These are phyloP conservation scores for Phytopythium boreale DNA, from an alignment of 352 stramenopile genomes.

Conservation along the genomic window DNA sequence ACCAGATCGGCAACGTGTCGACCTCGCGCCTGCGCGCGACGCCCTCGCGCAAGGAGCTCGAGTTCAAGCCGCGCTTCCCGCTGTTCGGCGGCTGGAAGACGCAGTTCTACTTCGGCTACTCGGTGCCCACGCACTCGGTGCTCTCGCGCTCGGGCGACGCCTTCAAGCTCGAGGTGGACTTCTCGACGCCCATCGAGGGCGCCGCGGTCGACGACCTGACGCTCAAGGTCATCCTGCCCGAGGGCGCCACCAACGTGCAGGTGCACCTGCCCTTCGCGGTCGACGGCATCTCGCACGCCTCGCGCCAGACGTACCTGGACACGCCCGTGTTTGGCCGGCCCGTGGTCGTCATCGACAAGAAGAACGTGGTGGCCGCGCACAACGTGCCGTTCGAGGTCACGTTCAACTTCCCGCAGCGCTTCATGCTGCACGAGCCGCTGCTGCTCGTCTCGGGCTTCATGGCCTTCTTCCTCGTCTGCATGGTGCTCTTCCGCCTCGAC, in stretches of 20 bases:
- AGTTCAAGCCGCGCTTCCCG: slow-evolving; percentile 84
- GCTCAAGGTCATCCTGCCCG: slow-evolving; percentile 85
- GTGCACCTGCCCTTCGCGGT: slow-evolving; percentile 74
- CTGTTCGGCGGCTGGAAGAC: slow-evolving; percentile 89
- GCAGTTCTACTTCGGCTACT: slow-evolving; percentile 89
- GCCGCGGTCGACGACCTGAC: slow-evolving; percentile 82
- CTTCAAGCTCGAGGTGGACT: slow-evolving; percentile 85
- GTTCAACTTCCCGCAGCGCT: slow-evolving; percentile 76
- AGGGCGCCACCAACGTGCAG: slow-evolving; percentile 78
- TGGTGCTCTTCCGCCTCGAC: slow-evolving; percentile 82
- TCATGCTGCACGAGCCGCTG: slow-evolving; percentile 87
- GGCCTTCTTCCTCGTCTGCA: slow-evolving; percentile 82
- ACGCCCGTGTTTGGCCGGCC: slow-evolving; percentile 72
- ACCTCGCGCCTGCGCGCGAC: slow-evolving; percentile 68
- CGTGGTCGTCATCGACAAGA: slow-evolving; percentile 79
- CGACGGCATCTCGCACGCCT: slow-evolving; percentile 49
- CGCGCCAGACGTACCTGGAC: slow-evolving; percentile 85
- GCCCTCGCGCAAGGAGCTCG: slow-evolving; percentile 55
- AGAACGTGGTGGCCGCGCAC: slow-evolving; percentile 82
- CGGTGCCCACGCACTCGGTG: slow-evolving; percentile 77
- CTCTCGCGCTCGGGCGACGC: slow-evolving; percentile 55
- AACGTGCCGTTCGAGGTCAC: slow-evolving; percentile 86
- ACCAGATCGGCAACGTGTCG: slow-evolving; percentile 90
- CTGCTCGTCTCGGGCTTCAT: slow-evolving; percentile 84
- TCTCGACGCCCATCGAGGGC: slow-evolving; percentile 78